Percentiles rank a stretch among this genome's conserved stretches.
phyloP scores from a whole-genome alignment of 2,329 filamentous ascomycete species.

The Graphilbum fragrans region DNA sequence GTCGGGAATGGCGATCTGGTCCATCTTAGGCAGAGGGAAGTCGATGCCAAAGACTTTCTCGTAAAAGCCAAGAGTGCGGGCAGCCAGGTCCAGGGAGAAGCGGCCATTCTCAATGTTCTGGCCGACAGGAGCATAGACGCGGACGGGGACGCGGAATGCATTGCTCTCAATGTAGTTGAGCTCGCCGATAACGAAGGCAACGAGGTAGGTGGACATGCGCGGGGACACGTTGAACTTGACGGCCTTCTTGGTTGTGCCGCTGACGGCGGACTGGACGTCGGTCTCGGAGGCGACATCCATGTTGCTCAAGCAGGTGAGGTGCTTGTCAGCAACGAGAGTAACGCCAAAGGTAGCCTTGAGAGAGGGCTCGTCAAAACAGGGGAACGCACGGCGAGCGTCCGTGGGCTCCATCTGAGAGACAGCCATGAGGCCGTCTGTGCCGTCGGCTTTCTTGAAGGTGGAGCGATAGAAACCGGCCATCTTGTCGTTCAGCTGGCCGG shows the following conservation, averaged over 20 bases:
- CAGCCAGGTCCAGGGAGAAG: conserved; percentile 83
- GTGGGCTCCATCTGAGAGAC: conserved; percentile 96
- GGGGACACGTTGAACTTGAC: conserved; percentile 90
- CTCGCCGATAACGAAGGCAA: conserved; percentile 89
- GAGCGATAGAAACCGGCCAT: conserved; percentile 87
- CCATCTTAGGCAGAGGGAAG: conserved; percentile 88
- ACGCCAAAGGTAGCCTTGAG: conserved; percentile 89
- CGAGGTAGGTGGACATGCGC: conserved; percentile 88
- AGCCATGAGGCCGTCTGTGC: conserved; percentile 69
- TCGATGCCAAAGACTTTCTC: conserved; percentile 84
- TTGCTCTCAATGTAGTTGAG: conserved; percentile 90
- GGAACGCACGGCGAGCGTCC: conserved; percentile 83
- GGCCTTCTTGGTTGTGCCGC: conserved; percentile 59
- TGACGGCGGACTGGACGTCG: conserved; percentile 53
- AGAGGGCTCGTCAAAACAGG: conserved; percentile 91
- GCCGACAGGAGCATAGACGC: conserved; percentile 87
- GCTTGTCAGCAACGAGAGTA: conserved; percentile 80
- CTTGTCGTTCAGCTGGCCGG: conserved; percentile 71
- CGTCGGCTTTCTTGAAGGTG: conserved; percentile 75
- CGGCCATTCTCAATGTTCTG: conserved; percentile 82
- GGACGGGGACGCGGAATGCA: conserved; percentile 79
- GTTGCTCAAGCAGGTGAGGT: conserved; percentile 86
- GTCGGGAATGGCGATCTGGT: conserved; percentile 92
- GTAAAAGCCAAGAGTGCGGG: conserved; percentile 84
- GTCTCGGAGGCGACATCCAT: conserved; percentile 85